These are phyloP conservation scores for Porcisia deanei DNA, from an alignment of 208 protist genomes.

Conservation along the genomic window DNA sequence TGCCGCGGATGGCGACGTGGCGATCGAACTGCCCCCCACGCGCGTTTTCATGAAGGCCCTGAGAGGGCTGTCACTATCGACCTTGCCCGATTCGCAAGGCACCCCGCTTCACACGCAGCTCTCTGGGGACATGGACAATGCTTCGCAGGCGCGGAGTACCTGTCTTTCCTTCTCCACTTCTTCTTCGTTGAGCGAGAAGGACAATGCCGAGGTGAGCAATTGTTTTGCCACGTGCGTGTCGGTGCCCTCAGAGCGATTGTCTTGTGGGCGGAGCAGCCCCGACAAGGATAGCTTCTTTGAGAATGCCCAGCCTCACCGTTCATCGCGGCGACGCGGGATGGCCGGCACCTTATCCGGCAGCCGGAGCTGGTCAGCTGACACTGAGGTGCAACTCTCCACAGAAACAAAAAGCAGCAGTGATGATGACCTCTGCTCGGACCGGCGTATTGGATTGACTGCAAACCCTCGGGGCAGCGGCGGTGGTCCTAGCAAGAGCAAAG, in stretches of 20 bases:
- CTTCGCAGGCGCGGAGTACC: neutral
- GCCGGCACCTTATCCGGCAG: conserved; percentile 25
- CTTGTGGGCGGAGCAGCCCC: conserved; percentile 8
- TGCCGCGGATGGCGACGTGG: neutral
- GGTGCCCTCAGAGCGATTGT: conserved; percentile 2
- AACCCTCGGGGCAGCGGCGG: neutral
- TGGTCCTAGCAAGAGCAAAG: too few relatives aligned
- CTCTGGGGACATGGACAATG: neutral
- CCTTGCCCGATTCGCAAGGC: conserved; percentile 10
- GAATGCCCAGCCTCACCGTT: conserved; percentile 1
- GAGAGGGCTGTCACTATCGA: neutral
- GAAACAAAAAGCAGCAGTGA: neutral
- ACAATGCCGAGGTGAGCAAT: conserved; percentile 16
- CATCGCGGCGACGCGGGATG: neutral
- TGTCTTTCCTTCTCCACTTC: conserved; percentile 16
- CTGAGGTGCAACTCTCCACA: neutral
- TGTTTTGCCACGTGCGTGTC: conserved; percentile 47
- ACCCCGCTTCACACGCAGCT: conserved; percentile 17
- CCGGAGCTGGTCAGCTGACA: neutral
- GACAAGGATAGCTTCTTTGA: conserved; percentile 21
- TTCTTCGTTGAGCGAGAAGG: neutral
- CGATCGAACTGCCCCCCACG: neutral
- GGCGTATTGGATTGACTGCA: neutral
- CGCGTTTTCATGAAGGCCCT: neutral
- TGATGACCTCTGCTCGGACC: too few relatives aligned